Conservation (phyloP, 805 yeast species). For the Metschnikowia gruessii region DNA sequence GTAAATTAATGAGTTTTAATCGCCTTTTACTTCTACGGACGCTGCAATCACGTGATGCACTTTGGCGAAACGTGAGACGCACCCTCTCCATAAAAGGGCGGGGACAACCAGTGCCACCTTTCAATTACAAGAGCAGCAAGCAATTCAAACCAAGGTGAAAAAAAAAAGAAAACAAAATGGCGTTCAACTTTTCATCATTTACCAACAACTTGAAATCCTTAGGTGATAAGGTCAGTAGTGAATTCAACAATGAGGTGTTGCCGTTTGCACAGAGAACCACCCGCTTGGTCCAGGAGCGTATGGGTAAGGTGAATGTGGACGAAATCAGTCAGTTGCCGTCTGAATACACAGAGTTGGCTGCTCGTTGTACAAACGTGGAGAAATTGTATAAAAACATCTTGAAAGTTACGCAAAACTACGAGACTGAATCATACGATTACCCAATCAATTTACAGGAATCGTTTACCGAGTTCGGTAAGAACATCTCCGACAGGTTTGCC, state of each 20-base stretch:
- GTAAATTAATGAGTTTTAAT: no score
- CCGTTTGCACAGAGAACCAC: constrained; percentile 80
- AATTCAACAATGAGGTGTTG: constrained; percentile 50
- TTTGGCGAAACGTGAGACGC: no score
- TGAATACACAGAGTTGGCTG: constrained; percentile 58
- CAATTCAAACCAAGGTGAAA: no score
- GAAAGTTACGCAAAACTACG: constrained; percentile 52
- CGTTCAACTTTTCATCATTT: constrained; percentile 42
- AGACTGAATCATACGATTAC: constrained; percentile 77
- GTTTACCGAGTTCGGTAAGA: constrained; percentile 67
- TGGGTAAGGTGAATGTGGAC: constrained; percentile 65
- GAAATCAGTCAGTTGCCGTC: constrained; percentile 78
- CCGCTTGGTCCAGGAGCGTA: constrained; percentile 71
- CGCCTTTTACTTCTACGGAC: no score
- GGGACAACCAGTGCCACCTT: no score
- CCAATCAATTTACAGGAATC: constrained; percentile 75
- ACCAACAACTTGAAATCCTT: constrained; percentile 41
- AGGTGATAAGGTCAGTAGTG: constrained; percentile 46
- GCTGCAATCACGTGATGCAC: no score
- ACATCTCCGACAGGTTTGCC: constrained; percentile 58
- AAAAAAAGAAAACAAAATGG: constrained; percentile 24
- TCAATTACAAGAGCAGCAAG: no score
- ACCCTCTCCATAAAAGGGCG: no score
- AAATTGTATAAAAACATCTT: constrained; percentile 41
- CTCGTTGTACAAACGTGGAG: constrained; percentile 40